Evolutionary conservation across 179 eudicot species (phyloP), one percentile per base, ranked within the genome.

Genomic region (Silene noctiflora): DNA sequence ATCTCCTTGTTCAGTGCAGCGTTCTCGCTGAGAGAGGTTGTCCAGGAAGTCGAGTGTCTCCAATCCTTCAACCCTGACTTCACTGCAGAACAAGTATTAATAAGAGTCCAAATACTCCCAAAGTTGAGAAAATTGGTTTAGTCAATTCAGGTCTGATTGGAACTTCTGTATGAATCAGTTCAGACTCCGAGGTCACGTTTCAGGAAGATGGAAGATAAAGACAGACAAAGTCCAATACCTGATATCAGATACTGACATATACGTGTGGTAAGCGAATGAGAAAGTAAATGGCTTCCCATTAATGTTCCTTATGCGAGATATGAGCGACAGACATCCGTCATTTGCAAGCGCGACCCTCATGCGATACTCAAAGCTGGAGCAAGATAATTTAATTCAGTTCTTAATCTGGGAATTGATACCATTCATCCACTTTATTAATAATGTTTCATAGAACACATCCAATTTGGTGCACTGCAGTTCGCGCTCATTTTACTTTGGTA

Each of bases 51-150:
- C 97, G 0, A 88, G 89, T 10, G 97, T 94, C 81, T 94, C 98
- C 80, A 94, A 76, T 25, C 98, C 98, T 88, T 94, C 98, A 25
- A 94, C 83, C 84, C 98, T 88, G 69, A 94, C 96, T 81, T 94
- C 98, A 81, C 98, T 94, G 88, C 79, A 64, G 56, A 55, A 48
- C 21, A 51, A 35, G 33, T 62, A 75, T 13, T 12, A 4, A 51
- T 14, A 16, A 51, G 58, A 4, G 16, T 51, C 42, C 14, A 29
- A 9, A 29, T 16, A 65, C 42, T 29, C 31, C 31, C 17, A 29
- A 13, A 3, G 6, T 27, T 10, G 58, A 51, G 31, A 39, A 39
- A 39, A 39, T 16, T 44, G 10, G 16, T 46, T 1, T 3, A 46
- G 39, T 21, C 2, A 56, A 17, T 6, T 56, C 2, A 35, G 69